phyloP scores from a whole-genome alignment of 768 basidiomycete species.

The Mycena leptocephala region DNA sequence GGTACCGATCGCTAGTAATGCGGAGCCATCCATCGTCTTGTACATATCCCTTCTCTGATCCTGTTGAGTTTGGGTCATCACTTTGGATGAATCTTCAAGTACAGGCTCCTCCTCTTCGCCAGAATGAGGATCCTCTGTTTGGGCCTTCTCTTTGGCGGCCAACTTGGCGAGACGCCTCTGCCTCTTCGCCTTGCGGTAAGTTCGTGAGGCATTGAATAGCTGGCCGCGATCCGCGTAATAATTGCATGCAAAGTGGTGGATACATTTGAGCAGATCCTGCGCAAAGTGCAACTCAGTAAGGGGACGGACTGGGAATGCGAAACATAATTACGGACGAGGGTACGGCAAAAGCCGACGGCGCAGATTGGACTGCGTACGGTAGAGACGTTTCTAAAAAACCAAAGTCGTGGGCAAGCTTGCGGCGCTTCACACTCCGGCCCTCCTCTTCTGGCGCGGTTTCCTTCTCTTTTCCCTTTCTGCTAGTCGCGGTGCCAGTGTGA shows the following conservation, averaged over 20 bases:
- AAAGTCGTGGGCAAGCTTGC: constrained; percentile 25
- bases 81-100: constrained; percentile 38
- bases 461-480: constrained; percentile 16
- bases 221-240: constrained; percentile 79
- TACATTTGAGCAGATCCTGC: constrained; percentile 67
- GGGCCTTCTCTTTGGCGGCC: constrained; percentile 11
- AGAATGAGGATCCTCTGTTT: constrained; percentile 25
- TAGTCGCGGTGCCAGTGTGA: background rate
- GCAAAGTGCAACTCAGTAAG: background rate
- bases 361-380: background rate
- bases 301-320: background rate
- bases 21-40: constrained; percentile 80
- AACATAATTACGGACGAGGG: constrained; percentile 35
- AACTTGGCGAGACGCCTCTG: constrained; percentile 29
- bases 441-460: background rate
- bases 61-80: constrained; percentile 32
- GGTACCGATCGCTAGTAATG: constrained; percentile 80
- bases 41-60: constrained; percentile 75
- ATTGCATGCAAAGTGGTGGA: constrained; percentile 62
- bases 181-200: constrained; percentile 58
- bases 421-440: constrained; percentile 14
- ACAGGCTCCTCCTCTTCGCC: constrained; percentile 35
- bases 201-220: constrained; percentile 65
- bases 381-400: constrained; percentile 18
- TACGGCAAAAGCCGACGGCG: constrained; percentile 13